phyloP scores from a whole-genome alignment of 805 yeast species.

The Nakazawaea molendinolei region DNA sequence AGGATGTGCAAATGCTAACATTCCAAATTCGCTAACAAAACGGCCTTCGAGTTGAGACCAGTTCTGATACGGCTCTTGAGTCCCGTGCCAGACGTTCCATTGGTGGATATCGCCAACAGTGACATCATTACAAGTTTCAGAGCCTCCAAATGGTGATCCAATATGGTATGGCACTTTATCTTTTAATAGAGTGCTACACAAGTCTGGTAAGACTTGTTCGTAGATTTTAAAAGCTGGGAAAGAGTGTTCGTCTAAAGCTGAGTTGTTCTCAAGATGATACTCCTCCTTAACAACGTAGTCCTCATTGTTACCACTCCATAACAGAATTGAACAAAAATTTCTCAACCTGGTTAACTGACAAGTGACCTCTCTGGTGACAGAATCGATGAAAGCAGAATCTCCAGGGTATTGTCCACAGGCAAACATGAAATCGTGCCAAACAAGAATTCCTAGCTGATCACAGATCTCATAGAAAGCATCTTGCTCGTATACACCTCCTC shows the following conservation, averaged over 20 bases:
- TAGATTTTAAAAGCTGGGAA: slow-evolving; percentile 40
- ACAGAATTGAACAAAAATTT: slow-evolving; percentile 31
- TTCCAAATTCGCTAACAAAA: slow-evolving; percentile 49
- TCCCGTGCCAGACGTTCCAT: slow-evolving; percentile 55
- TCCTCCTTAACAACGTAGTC: slow-evolving; percentile 41
- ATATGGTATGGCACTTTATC: slow-evolving; percentile 35
- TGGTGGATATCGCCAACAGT: slow-evolving; percentile 46
- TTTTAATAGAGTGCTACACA: too few relatives aligned
- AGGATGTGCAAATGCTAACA: slow-evolving; percentile 37
- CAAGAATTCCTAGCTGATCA: slow-evolving; percentile 35
- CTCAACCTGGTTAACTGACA: slow-evolving; percentile 35
- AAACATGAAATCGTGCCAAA: slow-evolving; percentile 55
- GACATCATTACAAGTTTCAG: slow-evolving; percentile 25
- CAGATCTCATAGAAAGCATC: slow-evolving; percentile 37
- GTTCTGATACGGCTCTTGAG: slow-evolving; percentile 41
- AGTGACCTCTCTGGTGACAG: slow-evolving; percentile 30
- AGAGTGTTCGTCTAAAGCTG: slow-evolving; percentile 24
- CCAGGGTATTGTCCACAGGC: slow-evolving; percentile 52
- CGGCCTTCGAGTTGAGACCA: slow-evolving; percentile 41
- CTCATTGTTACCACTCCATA: slow-evolving; percentile 41
- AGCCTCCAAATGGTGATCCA: slow-evolving; percentile 46
- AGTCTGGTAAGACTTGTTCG: slow-evolving; percentile 30
- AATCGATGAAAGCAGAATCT: slow-evolving; percentile 26
- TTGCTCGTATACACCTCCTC: slow-evolving; percentile 40
- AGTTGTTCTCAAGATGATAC: slow-evolving; percentile 20